Percentiles rank a stretch among this genome's conserved stretches.
Evolutionary conservation across 1,139 yeast genomes (phyloP).

Genomic region (Williopsis jadinii): DNA sequence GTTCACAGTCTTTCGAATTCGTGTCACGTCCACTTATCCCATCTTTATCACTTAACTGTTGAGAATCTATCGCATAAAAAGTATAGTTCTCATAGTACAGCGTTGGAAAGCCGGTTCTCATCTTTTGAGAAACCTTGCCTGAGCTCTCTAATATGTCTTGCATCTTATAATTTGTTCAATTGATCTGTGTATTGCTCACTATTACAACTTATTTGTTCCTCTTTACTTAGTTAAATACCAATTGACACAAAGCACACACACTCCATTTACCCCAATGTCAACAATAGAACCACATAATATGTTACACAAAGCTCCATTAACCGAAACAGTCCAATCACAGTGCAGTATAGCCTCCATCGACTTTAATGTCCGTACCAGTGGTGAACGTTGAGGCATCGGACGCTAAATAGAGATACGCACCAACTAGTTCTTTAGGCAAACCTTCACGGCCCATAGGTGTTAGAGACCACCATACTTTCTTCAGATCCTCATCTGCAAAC

Average conservation of each 20-base stretch:
- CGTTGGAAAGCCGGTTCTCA: too few relatives aligned
- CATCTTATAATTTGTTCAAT: too few relatives aligned
- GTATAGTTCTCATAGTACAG: too few relatives aligned
- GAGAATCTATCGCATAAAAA: too few relatives aligned
- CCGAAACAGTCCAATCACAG: conserved; percentile 20
- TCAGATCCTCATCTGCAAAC: conserved; percentile 45
- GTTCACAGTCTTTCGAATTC: too few relatives aligned
- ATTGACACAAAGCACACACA: background rate
- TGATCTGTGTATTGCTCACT: conserved; percentile 7
- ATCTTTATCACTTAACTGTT: too few relatives aligned
- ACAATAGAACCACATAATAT: background rate
- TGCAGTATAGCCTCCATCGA: conserved; percentile 77
- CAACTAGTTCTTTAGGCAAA: conserved; percentile 70
- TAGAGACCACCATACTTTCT: conserved; percentile 58
- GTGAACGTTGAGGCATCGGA: conserved; percentile 83
- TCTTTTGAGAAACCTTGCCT: too few relatives aligned
- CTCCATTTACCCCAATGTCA: too few relatives aligned
- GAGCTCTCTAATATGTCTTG: too few relatives aligned
- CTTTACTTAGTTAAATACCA: conserved; percentile 2
- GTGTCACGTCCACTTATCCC: too few relatives aligned
- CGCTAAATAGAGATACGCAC: conserved; percentile 82
- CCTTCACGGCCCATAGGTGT: conserved; percentile 85
- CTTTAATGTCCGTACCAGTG: conserved; percentile 74
- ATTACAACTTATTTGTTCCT: conserved; percentile 1
- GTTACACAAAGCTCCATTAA: background rate